Percentiles rank a stretch among this genome's conserved stretches.
phyloP scores from a whole-genome alignment of 495 filamentous ascomycete species.

The Tuber calosporum region DNA sequence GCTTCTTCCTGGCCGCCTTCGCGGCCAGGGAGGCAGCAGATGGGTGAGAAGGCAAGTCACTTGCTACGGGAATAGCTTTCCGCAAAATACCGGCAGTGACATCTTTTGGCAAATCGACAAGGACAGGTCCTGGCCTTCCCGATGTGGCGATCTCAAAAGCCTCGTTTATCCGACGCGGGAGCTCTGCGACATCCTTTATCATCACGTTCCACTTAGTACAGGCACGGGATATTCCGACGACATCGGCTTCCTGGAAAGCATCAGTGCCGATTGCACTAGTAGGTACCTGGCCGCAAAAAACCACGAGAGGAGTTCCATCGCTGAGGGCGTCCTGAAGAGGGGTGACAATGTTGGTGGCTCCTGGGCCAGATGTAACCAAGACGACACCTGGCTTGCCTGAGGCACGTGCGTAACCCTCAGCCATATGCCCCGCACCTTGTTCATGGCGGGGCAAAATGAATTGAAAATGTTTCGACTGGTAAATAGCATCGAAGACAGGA shows the following conservation, averaged over 20 bases:
- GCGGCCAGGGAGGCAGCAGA: slow-evolving; percentile 63
- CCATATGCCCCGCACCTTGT: slow-evolving; percentile 77
- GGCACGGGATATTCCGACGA: slow-evolving; percentile 65
- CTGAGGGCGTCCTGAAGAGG: slow-evolving; percentile 73
- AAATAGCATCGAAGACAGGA: slow-evolving; percentile 77
- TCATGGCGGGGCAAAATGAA: slow-evolving; percentile 74
- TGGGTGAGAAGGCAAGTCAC: slow-evolving; percentile 57
- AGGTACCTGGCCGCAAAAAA: slow-evolving; percentile 69
- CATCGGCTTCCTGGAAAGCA: slow-evolving; percentile 74
- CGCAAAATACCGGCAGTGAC: slow-evolving; percentile 61
- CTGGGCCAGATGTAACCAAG: slow-evolving; percentile 69
- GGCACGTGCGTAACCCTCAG: slow-evolving; percentile 68
- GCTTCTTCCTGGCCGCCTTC: slow-evolving; percentile 52
- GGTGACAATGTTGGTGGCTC: slow-evolving; percentile 71
- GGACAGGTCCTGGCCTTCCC: slow-evolving; percentile 67
- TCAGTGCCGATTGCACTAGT: slow-evolving; percentile 69
- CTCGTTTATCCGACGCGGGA: slow-evolving; percentile 72
- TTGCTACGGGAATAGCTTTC: slow-evolving; percentile 61
- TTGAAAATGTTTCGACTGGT: slow-evolving; percentile 71
- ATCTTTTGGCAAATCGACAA: slow-evolving; percentile 74
- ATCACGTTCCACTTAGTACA: slow-evolving; percentile 86
- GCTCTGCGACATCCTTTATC: slow-evolving; percentile 69
- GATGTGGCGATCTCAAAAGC: slow-evolving; percentile 78
- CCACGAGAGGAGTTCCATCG: slow-evolving; percentile 71
- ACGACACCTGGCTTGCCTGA: slow-evolving; percentile 70